Evolutionary conservation across 73 alveolate species (phyloP), one percentile per base, ranked within the genome.

Genomic region (Urostyla sp.): DNA sequence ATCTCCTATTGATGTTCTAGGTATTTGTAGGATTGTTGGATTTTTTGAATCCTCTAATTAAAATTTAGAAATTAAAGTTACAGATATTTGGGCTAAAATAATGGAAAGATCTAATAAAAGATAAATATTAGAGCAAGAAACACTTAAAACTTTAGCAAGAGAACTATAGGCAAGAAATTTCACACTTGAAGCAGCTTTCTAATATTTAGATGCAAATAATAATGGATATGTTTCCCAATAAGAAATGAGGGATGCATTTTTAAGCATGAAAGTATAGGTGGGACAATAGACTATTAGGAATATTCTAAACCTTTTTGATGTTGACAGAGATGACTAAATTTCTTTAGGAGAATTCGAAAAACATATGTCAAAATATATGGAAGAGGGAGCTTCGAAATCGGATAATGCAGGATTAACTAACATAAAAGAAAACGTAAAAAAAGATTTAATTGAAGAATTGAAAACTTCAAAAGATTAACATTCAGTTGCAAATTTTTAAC

Each of bases 361-460:
- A 3, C 54, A 69, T 21, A 69, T 69, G 83, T 48, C 72, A 0
- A 69, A 69, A 27, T 69, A 69, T 49, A 3, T 69, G 52, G 83
- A 45, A 8, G 7, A 55, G 26, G 83, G 72, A 46, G 67, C 54
- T 7, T 4, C 3, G 48, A 69, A 37, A 30, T 26, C 43, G 6
- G n/a, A 37, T 6, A 32, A 63, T 2, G 48, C 48, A 1, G 48
- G 21, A 18, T 46, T 67, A 16, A 69, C 7, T 0, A 69, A 10
- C 1, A 69, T 69, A 18, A 18, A 67, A 69, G 83, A 44, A 4
- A 26, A 44, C 13, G 10, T 69, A 57, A 27, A 69, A 35, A 30
- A 69, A 46, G 67, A 69, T 24, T 24, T 69, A 10, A 31, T 44
- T 3, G 53, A 46, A 24, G 69, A 45, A 5, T 23, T 69, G 83